A percentile compares a stretch with the other conserved stretches of the same genome.
Conservation (phyloP, 1,139 yeast species). For the Yamadazyma jaroonii region DNA sequence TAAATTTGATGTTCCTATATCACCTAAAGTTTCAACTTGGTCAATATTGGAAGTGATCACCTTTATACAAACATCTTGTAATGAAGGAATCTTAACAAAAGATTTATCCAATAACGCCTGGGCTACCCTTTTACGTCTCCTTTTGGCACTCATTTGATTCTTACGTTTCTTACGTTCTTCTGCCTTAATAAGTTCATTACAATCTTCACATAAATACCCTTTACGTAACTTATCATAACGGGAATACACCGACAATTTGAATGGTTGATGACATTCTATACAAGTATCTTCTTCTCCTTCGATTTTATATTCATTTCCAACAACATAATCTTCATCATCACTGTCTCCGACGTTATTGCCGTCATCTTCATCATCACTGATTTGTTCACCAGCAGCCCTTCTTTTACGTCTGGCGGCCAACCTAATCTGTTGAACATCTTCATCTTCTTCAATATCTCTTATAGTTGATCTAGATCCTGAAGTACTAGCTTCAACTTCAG, state of each 20-base stretch:
- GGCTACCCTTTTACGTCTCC: slow-evolving; percentile 74
- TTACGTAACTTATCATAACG: slow-evolving; percentile 45
- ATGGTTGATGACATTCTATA: slow-evolving; percentile 55
- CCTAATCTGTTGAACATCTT: slow-evolving; percentile 31
- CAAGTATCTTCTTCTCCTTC: slow-evolving; percentile 55
- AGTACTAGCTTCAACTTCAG: slow-evolving; percentile 18
- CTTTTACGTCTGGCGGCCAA: slow-evolving; percentile 41
- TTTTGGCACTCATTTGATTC: slow-evolving; percentile 62
- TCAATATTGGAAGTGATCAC: slow-evolving; percentile 71
- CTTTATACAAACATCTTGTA: slow-evolving; percentile 79
- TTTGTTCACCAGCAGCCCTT: slow-evolving; percentile 24
- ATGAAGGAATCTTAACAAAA: slow-evolving; percentile 58
- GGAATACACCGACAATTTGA: slow-evolving; percentile 65
- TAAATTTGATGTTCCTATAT: slow-evolving; percentile 66
- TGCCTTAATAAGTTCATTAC: slow-evolving; percentile 48
- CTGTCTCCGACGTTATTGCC: slow-evolving; percentile 28
- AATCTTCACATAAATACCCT: slow-evolving; percentile 66
- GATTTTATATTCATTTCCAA: slow-evolving; percentile 22
- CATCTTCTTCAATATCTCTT: slow-evolving; percentile 26
- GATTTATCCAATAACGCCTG: slow-evolving; percentile 76
- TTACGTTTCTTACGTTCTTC: slow-evolving; percentile 45
- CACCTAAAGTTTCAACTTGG: slow-evolving; percentile 76
- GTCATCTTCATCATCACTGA: slow-evolving; percentile 18
- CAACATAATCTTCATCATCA: slow-evolving; percentile 25
- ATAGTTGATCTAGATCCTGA: neutral